Evolutionary conservation across 2,329 filamentous ascomycete genomes (phyloP), one percentile per base, ranked within the genome.

Genomic region (Sphaerulina vaccinii): DNA sequence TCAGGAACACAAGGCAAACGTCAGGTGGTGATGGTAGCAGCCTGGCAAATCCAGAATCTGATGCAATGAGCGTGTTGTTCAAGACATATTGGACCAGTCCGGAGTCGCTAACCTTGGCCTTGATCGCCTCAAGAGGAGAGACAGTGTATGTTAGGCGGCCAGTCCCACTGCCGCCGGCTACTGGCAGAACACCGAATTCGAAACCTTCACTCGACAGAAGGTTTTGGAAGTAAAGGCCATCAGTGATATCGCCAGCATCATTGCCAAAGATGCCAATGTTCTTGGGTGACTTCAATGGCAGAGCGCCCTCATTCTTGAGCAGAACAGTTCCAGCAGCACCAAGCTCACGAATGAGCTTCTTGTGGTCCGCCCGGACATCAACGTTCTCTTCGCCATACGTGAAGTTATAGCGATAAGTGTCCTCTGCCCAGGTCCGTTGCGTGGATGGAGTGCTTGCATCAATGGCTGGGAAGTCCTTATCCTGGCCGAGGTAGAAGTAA

Each of bases 401-500:
- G 56, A 66, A 73, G 42, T 72, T 65, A 58, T 68, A 64, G 8
- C 61, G 19, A 47, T 63, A 65, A 88, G 54, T 91, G 77, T 35
- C 71, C 79, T 10, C 68, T 62, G 11, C 16, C 56, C 56, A 59
- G 18, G 35, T 51, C 21, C 24, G 42, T 15, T 59, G 54, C 7
- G 55, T 55, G 2, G 52, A 55, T 10, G 64, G 65, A 8, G 89
- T 8, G 80, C 80, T 24, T 87, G 68, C 58, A 44, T 73, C 71
- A 9, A 71, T 58, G 7, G 65, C 58, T 4, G 70, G 71, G 62
- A 65, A 66, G 21, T 49, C 80, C 22, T 47, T 18, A 3, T 88
- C 60, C 62, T 86, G 83, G n/a, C 80, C 80, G 43, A 82, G 29
- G 21, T 76, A 73, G 59, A 79, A 83, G 74, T 77, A 83, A 0